Evolutionary conservation across 140 eudicot genomes (phyloP), one percentile per base, ranked within the genome.

Genomic region (Cichorium intybus): DNA sequence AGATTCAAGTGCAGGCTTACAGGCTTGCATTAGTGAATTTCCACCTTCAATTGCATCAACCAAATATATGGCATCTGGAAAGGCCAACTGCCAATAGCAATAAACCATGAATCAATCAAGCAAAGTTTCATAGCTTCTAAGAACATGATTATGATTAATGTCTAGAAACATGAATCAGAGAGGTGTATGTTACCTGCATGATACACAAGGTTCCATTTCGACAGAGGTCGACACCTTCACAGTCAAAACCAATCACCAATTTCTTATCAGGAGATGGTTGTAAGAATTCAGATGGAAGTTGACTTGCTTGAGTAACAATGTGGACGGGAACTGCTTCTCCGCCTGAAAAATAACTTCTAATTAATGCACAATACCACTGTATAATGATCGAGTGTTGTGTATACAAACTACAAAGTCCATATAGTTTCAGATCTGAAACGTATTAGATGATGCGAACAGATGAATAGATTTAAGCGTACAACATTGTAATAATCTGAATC

Each of bases 1-100:
- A 72, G 99, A 92, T 80, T 92, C 99, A 65, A 92, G 97, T 58
- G 95, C 99, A 75, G 99, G 99, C 91, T 92, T 88, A 84, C 99
- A 92, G 48, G 99, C 99, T 81, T 85, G 74, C 65, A 92, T 82
- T 64, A 92, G 87, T 74, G 69, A 18, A 62, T 76, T 83, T 66
- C 99, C 97, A 53, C 97, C 99, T 77, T 79, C 80, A 81, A 83
- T 79, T 48, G 93, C 97, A 78, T 92, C 97, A 29, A 92, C 96
- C 66, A 92, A 63, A 78, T 88, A 92, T 79, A 92, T 85, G 46
- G 99, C 99, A 79, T 88, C 95, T 55, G 89, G 85, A 83, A 88
- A 92, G 12, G 99, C 99, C 56, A 92, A 77, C 99, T 92, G 90
- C 80, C 61, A 62, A 24, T 18, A 29, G 39, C 21, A 53, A 27